These are phyloP conservation scores for Jacaranda copaia DNA, from an alignment of 257 asterid genomes.

Conservation along the genomic window DNA sequence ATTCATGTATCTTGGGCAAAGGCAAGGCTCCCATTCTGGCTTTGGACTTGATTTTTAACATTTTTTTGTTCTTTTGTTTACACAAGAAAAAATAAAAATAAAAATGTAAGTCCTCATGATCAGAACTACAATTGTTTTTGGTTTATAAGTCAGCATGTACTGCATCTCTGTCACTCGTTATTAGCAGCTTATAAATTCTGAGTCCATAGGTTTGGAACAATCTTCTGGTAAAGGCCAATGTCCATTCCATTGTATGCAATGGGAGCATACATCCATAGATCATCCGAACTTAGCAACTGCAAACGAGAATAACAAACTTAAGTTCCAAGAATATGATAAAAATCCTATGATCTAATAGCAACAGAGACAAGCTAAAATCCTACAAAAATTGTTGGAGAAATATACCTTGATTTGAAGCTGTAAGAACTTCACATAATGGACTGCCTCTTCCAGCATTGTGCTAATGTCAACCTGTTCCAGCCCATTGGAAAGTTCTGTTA, in stretches of 20 bases:
- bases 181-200: slow-evolving; percentile 21
- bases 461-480: slow-evolving; percentile 68
- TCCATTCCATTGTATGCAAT: slow-evolving; percentile 89
- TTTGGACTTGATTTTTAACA: no score
- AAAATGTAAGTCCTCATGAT: slow-evolving; percentile 26
- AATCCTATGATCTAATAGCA: background rate
- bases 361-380: no score
- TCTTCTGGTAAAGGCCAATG: slow-evolving; percentile 62
- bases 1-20: background rate
- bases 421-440: slow-evolving; percentile 79
- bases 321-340: background rate
- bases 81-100: slow-evolving; percentile 37
- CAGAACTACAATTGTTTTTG: slow-evolving; percentile 14
- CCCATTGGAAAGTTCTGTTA: no score
- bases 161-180: slow-evolving; percentile 17
- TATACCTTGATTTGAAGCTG: slow-evolving; percentile 92
- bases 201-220: slow-evolving; percentile 44
- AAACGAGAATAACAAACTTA: background rate
- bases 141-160: slow-evolving; percentile 39
- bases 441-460: slow-evolving; percentile 99
- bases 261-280: slow-evolving; percentile 96
- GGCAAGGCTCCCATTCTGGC: no score
- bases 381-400: background rate
- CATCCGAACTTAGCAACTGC: slow-evolving; percentile 91
- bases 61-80: background rate